Conservation (phyloP, 306 rosid species). For the Cercis canadensis region DNA sequence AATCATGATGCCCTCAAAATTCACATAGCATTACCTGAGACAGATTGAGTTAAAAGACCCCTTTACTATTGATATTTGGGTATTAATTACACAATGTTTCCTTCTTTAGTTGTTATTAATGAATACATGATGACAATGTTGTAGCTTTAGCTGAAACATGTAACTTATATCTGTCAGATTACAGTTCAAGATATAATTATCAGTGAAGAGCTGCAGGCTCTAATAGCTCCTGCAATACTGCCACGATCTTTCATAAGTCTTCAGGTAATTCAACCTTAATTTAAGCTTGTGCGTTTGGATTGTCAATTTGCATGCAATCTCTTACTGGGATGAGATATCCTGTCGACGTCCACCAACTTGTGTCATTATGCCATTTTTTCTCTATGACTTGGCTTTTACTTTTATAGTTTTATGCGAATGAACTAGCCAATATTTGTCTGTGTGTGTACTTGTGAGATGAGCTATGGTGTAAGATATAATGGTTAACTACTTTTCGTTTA, state of each 20-base stretch:
- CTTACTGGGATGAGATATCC: neutral
- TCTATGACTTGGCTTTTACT: neutral
- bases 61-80: neutral
- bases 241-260: slow-evolving; percentile 86
- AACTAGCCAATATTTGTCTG: neutral
- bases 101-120: slow-evolving; percentile 18
- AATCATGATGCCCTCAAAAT: slow-evolving; percentile 16
- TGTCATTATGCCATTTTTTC: neutral
- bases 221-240: slow-evolving; percentile 88
- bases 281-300: slow-evolving; percentile 12
- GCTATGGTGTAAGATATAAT: neutral
- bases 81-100: slow-evolving; percentile 1
- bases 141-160: slow-evolving; percentile 38
- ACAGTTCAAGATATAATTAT: slow-evolving; percentile 74
- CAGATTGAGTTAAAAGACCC: neutral
- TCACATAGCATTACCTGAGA: slow-evolving; percentile 9
- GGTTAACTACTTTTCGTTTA: neutral
- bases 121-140: neutral
- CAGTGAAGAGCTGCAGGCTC: slow-evolving; percentile 79
- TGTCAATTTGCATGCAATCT: slow-evolving; percentile 12
- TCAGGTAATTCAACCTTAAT: slow-evolving; percentile 58
- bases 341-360: slow-evolving; percentile 13
- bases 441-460: neutral
- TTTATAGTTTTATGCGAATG: neutral
- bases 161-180: slow-evolving; percentile 63